These are phyloP conservation scores for Boletus barrowsii DNA, from an alignment of 768 basidiomycete genomes.

Conservation along the genomic window DNA sequence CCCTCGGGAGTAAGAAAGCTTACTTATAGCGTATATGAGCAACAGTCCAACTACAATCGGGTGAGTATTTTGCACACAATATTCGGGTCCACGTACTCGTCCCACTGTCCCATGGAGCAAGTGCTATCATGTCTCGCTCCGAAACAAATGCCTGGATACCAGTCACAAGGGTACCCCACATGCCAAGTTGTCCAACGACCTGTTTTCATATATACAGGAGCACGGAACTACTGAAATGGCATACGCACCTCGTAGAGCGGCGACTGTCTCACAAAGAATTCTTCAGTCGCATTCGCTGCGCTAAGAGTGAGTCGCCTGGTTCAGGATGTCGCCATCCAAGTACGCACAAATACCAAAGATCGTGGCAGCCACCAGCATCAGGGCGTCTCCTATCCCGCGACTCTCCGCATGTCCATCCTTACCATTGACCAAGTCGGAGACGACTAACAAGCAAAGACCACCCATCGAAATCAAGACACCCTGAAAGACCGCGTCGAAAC, in stretches of 20 bases:
- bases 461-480: conserved; percentile 68
- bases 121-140: conserved; percentile 62
- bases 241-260: conserved; percentile 69
- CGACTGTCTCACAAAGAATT: conserved; percentile 75
- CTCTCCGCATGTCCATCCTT: conserved; percentile 66
- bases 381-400: conserved; percentile 72
- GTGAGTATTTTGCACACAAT: conserved; percentile 35
- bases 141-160: conserved; percentile 70
- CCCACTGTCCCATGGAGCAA: conserved; percentile 65
- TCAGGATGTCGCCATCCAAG: background rate
- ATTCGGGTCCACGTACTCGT: conserved; percentile 47
- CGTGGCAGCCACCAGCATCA: conserved; percentile 84
- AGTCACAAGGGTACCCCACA: conserved; percentile 78
- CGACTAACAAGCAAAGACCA: conserved; percentile 76
- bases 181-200: conserved; percentile 82
- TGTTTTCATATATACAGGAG: conserved; percentile 15
- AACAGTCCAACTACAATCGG: conserved; percentile 43
- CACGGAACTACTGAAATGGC: background rate
- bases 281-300: conserved; percentile 82
- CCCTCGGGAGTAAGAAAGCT: background rate
- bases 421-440: conserved; percentile 69
- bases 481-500: conserved; percentile 30
- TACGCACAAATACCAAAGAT: conserved; percentile 79
- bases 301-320: conserved; percentile 1
- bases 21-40: conserved; percentile 42